Percentiles rank a stretch among this genome's conserved stretches.
These are phyloP conservation scores for Alternaria arborescens DNA, from an alignment of 2,329 filamentous ascomycete genomes.

Conservation along the genomic window DNA sequence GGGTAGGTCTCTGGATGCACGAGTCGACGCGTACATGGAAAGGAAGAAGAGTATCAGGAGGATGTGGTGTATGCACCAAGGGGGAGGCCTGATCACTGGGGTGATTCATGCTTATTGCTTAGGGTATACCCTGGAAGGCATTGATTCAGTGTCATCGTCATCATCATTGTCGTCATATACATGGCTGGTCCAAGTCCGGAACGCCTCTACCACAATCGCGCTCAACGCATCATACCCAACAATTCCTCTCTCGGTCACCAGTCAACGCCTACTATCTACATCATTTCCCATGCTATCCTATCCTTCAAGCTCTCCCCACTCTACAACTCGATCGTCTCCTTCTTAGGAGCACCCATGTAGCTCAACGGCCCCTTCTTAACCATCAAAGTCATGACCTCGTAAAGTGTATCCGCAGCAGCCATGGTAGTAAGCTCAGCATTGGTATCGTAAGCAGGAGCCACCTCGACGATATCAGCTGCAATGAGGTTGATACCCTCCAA, in stretches of 20 bases:
- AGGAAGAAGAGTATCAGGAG: neutral
- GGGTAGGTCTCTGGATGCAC: slow-evolving; percentile 32
- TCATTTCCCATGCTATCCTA: too few relatives aligned
- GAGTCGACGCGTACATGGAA: too few relatives aligned
- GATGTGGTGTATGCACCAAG: too few relatives aligned
- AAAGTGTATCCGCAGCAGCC: slow-evolving; percentile 74
- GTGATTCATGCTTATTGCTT: too few relatives aligned
- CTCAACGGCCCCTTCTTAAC: slow-evolving; percentile 78
- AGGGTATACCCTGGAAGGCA: neutral
- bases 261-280: neutral
- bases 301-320: neutral
- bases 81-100: too few relatives aligned
- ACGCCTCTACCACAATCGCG: neutral
- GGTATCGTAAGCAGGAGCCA: slow-evolving; percentile 74
- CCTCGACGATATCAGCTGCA: slow-evolving; percentile 76
- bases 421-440: slow-evolving; percentile 78
- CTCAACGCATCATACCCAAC: neutral
- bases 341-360: slow-evolving; percentile 51
- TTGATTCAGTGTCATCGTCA: neutral
- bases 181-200: neutral
- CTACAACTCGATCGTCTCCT: slow-evolving; percentile 38
- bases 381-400: slow-evolving; percentile 84
- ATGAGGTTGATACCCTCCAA: slow-evolving; percentile 74
- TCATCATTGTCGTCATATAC: neutral
- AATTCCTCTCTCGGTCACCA: neutral